A percentile compares a stretch with the other conserved stretches of the same genome.
These are phyloP conservation scores for sunflower (Helianthus annuus) DNA, from an alignment of 129 eudicot species.

Conservation along the genomic window HanXRQr2.0-SUNRISE NC_035434.2:106906953-106907452, in stretches of 20 bases:
- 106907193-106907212: slow-evolving; percentile 60
- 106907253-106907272: not conserved
- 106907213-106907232: not conserved
- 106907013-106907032: slow-evolving; percentile 87
- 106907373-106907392: slow-evolving; percentile 70
- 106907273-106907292: slow-evolving; percentile 84
- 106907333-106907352: slow-evolving; percentile 96
- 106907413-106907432: slow-evolving; percentile 93
- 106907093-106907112: slow-evolving; percentile 72
- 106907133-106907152: slow-evolving; percentile 66
- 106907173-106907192: slow-evolving; percentile 91
- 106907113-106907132: slow-evolving; percentile 58
- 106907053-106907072: slow-evolving; percentile 59
- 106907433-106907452: slow-evolving; percentile 82
- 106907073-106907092: slow-evolving; percentile 75
- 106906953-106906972: slow-evolving; percentile 23
- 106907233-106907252: slow-evolving; percentile 6
- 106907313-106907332: slow-evolving; percentile 79
- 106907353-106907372: slow-evolving; percentile 90
- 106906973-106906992: slow-evolving; percentile 44
- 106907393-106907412: slow-evolving; percentile 69
- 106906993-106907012: slow-evolving; percentile 45
- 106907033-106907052: slow-evolving; percentile 68
- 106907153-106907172: slow-evolving; percentile 87
- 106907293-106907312: slow-evolving; percentile 89